A percentile compares a stretch with the other conserved stretches of the same genome.
Conservation (phyloP, 805 yeast species). For the Kregervanrija delftensis region DNA sequence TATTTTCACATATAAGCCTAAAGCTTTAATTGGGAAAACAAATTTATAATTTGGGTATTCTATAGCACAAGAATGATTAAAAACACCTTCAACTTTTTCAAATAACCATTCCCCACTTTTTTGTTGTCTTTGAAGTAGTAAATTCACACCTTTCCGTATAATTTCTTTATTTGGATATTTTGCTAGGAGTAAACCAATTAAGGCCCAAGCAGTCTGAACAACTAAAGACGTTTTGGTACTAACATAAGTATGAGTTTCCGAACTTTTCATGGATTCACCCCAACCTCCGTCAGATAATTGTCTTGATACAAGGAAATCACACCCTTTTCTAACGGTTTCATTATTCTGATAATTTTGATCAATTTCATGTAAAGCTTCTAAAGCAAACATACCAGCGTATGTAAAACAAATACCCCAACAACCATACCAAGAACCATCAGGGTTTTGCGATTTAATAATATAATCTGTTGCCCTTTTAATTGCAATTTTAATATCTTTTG, state of each 20-base stretch:
- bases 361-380: constrained; percentile 79
- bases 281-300: constrained; percentile 93
- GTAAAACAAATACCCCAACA: constrained; percentile 97
- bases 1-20: constrained; percentile 54
- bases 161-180: constrained; percentile 65
- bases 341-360: constrained; percentile 58
- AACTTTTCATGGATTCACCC: constrained; percentile 91
- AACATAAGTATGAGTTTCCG: constrained; percentile 75
- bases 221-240: constrained; percentile 51
- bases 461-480: constrained; percentile 69
- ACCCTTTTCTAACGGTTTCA: constrained; percentile 60
- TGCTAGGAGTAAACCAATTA: constrained; percentile 75
- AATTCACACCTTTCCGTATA: constrained; percentile 54
- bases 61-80: constrained; percentile 86
- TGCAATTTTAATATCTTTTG: constrained; percentile 58
- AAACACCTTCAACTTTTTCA: constrained; percentile 90
- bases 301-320: constrained; percentile 71
- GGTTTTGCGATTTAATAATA: constrained; percentile 58
- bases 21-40: constrained; percentile 85
- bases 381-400: constrained; percentile 96
- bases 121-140: constrained; percentile 61
- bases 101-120: constrained; percentile 77
- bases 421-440: constrained; percentile 97
- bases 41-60: constrained; percentile 93
- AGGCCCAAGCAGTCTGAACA: constrained; percentile 92